Evolutionary conservation across 208 protist species (phyloP), one percentile per base, ranked within the genome.

Genomic region (Acanthamoeba culbertsoni): DNA sequence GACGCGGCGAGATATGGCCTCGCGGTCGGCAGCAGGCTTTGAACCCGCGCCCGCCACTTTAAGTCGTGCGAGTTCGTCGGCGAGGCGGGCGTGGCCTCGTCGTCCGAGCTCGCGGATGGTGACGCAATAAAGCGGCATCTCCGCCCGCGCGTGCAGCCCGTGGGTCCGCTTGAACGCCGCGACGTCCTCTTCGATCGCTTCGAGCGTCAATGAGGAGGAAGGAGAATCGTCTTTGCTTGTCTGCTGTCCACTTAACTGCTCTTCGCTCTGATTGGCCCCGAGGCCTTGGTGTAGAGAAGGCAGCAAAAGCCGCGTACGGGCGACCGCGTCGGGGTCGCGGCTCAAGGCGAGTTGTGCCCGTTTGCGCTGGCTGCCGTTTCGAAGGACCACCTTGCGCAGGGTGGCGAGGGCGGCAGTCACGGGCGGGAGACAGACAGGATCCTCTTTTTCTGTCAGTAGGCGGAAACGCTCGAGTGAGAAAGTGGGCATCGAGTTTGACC

Each of bases 81-180:
- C 65, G 65, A 45, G 16, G 8, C 31, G 35, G 37, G 33, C 65
- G 8, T 6, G 8, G 37, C 65, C 63, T 6, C 65, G 31, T 31
- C 65, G 65, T 10, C 65, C 65, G 18, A 75, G 65, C 65, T 75
- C 65, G 65, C 65, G 65, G 65, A 75, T 75, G 65, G 65, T 75
- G 65, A 75, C 65, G 37, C 65, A 75, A 26, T 75, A 43, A 37
- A 75, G 65, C 31, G 65, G 65, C 65, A 75, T 4, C 31, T 75
- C 65, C 33, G 65, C 65, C 37, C 23, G 65, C 35, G 33, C 16
- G 23, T 75, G 20, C 35, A 75, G 65, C 12, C 37, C 35, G 0
- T 31, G 7, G 14, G 20, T 26, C 0, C 65, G 65, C 65, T 6
- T 35, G 65, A 75, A 75, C 16, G 31, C 65, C 65, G 65, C 65